phyloP scores from a whole-genome alignment of 768 basidiomycete genomes.

The Kwoniella shandongensis region DNA sequence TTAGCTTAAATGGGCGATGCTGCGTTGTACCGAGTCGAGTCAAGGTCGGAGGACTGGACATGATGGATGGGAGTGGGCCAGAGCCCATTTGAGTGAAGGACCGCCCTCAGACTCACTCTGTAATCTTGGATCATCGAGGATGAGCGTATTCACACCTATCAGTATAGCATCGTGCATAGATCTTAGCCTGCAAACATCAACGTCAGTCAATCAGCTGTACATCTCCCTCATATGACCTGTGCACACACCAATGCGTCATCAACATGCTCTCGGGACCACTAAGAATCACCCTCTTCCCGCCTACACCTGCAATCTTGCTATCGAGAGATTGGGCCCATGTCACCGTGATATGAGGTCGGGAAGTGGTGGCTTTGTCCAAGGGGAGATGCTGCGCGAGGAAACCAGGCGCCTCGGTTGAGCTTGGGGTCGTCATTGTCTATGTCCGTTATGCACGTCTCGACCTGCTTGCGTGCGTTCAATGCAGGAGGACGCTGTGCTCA shows the following conservation, averaged over 20 bases:
- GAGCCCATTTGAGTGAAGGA: neutral
- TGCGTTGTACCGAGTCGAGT: neutral
- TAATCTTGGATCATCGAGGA: slow-evolving; percentile 92
- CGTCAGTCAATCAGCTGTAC: slow-evolving; percentile 3
- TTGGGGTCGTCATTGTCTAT: neutral
- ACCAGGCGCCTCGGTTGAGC: neutral
- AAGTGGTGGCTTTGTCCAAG: neutral
- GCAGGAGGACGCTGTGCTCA: too few species aligned
- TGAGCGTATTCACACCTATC: slow-evolving; percentile 81
- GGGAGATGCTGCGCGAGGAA: slow-evolving; percentile 14
- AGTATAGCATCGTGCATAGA: slow-evolving; percentile 90
- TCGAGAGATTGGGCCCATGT: slow-evolving; percentile 60
- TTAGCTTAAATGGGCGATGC: neutral
- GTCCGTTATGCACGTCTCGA: too few species aligned
- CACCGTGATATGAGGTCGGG: slow-evolving; percentile 53
- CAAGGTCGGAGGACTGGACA: neutral
- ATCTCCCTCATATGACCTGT: neutral
- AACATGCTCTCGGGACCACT: slow-evolving; percentile 83
- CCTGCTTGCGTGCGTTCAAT: too few species aligned
- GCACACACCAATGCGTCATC: slow-evolving; percentile 86
- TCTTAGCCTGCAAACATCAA: slow-evolving; percentile 67
- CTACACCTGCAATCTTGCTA: slow-evolving; percentile 77
- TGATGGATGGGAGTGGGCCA: neutral
- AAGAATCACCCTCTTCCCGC: slow-evolving; percentile 72
- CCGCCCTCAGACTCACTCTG: slow-evolving; percentile 63